These are phyloP conservation scores for Talaromyces amestolkiae DNA, from an alignment of 2,329 filamentous ascomycete genomes.

Conservation along the genomic window DNA sequence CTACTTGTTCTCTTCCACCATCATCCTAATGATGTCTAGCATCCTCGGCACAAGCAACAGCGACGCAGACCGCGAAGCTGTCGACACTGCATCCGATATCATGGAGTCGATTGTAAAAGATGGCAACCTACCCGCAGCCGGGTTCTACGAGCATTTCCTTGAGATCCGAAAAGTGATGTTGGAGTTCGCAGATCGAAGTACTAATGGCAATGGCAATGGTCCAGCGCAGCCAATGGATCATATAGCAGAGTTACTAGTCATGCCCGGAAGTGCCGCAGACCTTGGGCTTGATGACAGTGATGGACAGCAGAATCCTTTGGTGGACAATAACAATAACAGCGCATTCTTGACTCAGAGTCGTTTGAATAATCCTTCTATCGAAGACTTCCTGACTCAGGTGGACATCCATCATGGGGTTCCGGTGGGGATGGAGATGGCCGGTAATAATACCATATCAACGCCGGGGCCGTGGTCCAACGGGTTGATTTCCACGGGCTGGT, in stretches of 20 bases:
- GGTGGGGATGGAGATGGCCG: constrained; percentile 15
- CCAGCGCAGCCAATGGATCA: constrained; percentile 6
- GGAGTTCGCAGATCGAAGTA: constrained; percentile 18
- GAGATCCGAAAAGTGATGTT: constrained; percentile 18
- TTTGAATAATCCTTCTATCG: constrained; percentile 20
- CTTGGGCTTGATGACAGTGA: neutral
- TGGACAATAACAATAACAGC: constrained; percentile 10
- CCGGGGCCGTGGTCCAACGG: neutral
- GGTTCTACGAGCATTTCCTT: constrained; percentile 20
- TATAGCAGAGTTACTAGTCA: neutral
- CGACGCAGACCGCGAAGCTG: constrained; percentile 20
- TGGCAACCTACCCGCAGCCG: constrained; percentile 20
- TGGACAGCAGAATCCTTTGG: neutral
- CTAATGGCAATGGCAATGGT: neutral
- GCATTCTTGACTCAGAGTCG: constrained; percentile 17
- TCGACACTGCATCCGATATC: constrained; percentile 21
- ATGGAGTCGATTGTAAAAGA: constrained; percentile 21
- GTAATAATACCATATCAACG: constrained; percentile 11
- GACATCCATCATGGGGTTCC: constrained; percentile 20
- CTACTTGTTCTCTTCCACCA: constrained; percentile 22
- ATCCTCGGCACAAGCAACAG: constrained; percentile 17
- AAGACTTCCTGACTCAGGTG: constrained; percentile 18
- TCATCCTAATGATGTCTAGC: constrained; percentile 23
- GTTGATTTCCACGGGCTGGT: constrained; percentile 11
- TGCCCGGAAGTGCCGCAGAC: neutral